Conservation (phyloP, 2,329 filamentous ascomycete species). For the Decorospora gaudefroyi region DNA sequence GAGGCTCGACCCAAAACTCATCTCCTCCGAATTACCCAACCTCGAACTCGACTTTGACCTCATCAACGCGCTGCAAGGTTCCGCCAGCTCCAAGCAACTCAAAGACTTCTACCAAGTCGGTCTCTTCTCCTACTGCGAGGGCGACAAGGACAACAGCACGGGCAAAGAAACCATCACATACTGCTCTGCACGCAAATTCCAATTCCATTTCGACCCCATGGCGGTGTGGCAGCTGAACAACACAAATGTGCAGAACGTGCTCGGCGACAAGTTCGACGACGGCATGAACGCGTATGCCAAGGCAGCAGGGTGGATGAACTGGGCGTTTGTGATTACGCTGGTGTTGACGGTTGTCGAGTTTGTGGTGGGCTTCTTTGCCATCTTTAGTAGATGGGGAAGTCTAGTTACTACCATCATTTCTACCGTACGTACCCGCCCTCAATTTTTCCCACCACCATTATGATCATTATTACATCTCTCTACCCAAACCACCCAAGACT, state of each 20-base stretch:
- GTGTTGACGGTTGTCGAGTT: constrained; percentile 72
- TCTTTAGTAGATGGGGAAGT: constrained; percentile 79
- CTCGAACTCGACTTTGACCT: constrained; percentile 47
- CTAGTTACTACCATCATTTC: constrained; percentile 81
- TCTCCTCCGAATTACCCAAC: constrained; percentile 35
- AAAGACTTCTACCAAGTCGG: constrained; percentile 78
- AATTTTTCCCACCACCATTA: no score
- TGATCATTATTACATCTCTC: no score
- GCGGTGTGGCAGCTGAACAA: constrained; percentile 66
- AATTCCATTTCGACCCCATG: constrained; percentile 77
- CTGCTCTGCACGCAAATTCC: constrained; percentile 72
- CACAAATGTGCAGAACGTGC: constrained; percentile 54
- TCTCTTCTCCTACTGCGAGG: constrained; percentile 86
- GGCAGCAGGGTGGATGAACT: constrained; percentile 79
- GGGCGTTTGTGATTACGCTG: constrained; percentile 77
- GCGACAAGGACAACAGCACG: constrained; percentile 58
- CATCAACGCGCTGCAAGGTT: constrained; percentile 47
- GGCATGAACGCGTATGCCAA: constrained; percentile 74
- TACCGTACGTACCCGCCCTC: constrained; percentile 57
- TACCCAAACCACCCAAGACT: constrained; percentile 23
- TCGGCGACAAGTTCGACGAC: constrained; percentile 69
- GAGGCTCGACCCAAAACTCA: constrained; percentile 53
- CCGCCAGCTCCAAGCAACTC: constrained; percentile 55
- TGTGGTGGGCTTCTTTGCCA: constrained; percentile 77
- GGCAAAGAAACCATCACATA: constrained; percentile 55